Conservation (phyloP, 306 rosid species). For the Trifolium fragiferum region DNA sequence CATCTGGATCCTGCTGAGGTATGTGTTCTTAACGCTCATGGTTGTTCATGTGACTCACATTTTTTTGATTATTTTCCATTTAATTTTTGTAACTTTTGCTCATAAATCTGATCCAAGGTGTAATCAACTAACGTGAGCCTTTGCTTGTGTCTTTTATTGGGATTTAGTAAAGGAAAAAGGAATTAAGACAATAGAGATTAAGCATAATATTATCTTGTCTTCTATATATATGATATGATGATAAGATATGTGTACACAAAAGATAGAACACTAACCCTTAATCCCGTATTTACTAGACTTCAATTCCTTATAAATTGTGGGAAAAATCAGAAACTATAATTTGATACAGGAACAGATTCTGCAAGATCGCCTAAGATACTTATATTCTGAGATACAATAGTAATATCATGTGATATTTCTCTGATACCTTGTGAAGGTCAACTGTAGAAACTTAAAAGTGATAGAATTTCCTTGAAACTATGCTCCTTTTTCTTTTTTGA, state of each 20-base stretch:
- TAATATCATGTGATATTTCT: not conserved
- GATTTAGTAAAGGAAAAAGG: not conserved
- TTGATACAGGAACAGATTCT: not conserved
- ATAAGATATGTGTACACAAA: not conserved
- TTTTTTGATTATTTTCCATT: conserved; percentile 20
- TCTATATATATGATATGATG: not conserved
- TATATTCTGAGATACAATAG: conserved; percentile 16
- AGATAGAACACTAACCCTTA: not conserved
- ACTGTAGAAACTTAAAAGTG: not conserved
- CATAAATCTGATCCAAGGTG: conserved; percentile 13
- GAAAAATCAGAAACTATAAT: not conserved
- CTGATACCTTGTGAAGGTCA: not conserved
- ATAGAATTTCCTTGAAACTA: conserved; percentile 23
- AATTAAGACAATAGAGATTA: conserved; percentile 5
- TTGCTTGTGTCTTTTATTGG: conserved; percentile 18
- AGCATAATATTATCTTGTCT: conserved; percentile 16
- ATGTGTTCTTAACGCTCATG: conserved; percentile 35
- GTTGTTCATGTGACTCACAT: conserved; percentile 32
- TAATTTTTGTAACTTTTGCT: conserved; percentile 11
- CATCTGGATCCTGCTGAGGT: conserved; percentile 99
- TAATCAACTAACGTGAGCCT: conserved; percentile 8
- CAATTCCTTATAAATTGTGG: not conserved
- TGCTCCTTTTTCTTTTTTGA: not conserved
- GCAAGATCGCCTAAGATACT: conserved; percentile 6
- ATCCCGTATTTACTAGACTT: not conserved